These are phyloP conservation scores for Mortierella sp. DNA, from an alignment of 371 early-diverging fungal species.

Conservation along the genomic window DNA sequence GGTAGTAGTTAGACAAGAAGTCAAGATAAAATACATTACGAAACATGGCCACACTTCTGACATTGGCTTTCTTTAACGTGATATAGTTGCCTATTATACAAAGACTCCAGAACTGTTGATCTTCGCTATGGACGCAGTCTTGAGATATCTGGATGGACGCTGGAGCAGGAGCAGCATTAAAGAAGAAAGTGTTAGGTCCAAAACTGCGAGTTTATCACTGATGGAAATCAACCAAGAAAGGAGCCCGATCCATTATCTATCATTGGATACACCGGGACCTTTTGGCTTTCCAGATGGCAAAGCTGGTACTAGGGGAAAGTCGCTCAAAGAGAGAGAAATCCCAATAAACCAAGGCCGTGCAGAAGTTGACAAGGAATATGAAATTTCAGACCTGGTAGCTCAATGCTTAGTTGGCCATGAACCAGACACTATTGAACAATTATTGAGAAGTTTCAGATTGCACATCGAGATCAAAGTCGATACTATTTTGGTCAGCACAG, in stretches of 20 bases:
- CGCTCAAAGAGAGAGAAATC: constrained; percentile 34
- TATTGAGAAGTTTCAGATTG: constrained; percentile 29
- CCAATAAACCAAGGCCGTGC: constrained; percentile 17
- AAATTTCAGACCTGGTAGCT: constrained; percentile 39
- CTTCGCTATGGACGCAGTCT: constrained; percentile 34
- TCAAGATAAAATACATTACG: neutral
- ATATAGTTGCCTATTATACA: constrained; percentile 33
- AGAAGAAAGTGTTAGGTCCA: constrained; percentile 12
- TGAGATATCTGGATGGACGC: constrained; percentile 48
- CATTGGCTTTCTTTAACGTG: neutral
- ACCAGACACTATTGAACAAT: constrained; percentile 29
- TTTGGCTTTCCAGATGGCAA: constrained; percentile 27
- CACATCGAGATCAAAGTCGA: constrained; percentile 48
- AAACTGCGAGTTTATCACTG: constrained; percentile 26
- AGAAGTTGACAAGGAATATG: constrained; percentile 22
- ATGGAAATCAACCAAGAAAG: constrained; percentile 41
- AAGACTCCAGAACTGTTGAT: constrained; percentile 37
- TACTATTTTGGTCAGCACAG: constrained; percentile 46
- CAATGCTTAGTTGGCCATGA: constrained; percentile 42
- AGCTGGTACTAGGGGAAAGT: constrained; percentile 23
- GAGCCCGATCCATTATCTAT: constrained; percentile 36
- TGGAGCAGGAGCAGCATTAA: constrained; percentile 31
- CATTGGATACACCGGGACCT: constrained; percentile 21
- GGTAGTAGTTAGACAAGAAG: neutral
- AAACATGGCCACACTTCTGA: neutral